phyloP scores from a whole-genome alignment of 164 flowering plant species.

The Magnolia kwangsiensis region DNA sequence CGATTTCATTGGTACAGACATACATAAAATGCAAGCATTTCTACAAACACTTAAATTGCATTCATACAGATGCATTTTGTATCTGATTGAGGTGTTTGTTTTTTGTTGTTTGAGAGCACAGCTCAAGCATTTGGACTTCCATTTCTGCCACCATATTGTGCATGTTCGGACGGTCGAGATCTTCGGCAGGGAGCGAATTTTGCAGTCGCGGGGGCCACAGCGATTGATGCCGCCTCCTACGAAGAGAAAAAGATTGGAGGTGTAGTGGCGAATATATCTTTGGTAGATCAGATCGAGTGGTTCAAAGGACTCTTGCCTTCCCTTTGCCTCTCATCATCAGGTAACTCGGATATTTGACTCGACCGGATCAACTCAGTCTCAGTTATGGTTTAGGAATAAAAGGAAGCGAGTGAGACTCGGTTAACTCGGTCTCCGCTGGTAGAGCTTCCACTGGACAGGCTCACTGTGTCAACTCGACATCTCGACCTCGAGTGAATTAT shows the following conservation, averaged over 20 bases:
- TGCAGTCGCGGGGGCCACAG: conserved; percentile 60
- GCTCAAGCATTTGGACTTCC: conserved; percentile 34
- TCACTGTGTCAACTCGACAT: too few species aligned
- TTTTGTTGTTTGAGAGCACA: background rate
- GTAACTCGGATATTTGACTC: background rate
- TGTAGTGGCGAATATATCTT: conserved; percentile 10
- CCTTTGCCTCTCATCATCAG: background rate
- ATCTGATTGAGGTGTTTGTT: background rate
- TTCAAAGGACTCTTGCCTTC: conserved; percentile 22
- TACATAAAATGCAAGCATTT: background rate
- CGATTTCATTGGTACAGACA: conserved; percentile 49
- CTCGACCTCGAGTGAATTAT: too few species aligned
- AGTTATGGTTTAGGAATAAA: too few species aligned
- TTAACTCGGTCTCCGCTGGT: too few species aligned
- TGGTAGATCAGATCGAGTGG: conserved; percentile 29
- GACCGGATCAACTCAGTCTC: background rate
- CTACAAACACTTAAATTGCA: background rate
- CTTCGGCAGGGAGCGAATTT: conserved; percentile 45
- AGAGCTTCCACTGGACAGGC: too few species aligned
- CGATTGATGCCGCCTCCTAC: conserved; percentile 25
- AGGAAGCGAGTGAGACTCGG: too few species aligned
- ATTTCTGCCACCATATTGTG: conserved; percentile 39
- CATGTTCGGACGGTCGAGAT: conserved; percentile 12
- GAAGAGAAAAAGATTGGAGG: conserved; percentile 10
- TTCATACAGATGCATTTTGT: background rate